A percentile compares a stretch with the other conserved stretches of the same genome.
Conservation (phyloP, 345 rosid genomes). For the Eutrema yunnanense region DNA sequence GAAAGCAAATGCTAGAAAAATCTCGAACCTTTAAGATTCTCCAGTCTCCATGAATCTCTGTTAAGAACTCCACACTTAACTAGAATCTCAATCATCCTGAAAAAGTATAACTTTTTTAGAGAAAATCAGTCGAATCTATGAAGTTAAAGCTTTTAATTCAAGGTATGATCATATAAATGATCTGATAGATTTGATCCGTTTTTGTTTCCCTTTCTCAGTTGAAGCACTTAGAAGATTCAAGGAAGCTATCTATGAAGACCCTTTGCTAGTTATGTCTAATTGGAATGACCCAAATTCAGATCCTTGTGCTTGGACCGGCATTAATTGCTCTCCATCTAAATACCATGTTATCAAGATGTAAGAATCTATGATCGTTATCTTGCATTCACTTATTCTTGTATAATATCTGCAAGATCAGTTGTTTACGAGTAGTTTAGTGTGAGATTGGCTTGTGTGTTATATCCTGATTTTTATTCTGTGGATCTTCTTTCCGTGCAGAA, state of each 20-base stretch:
- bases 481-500: conserved; percentile 45
- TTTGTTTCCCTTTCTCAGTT: conserved; percentile 33
- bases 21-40: conserved; percentile 8
- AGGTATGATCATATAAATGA: neutral
- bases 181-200: neutral
- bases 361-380: conserved; percentile 13
- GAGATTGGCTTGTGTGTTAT: neutral
- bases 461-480: neutral
- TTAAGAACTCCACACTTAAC: neutral
- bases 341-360: conserved; percentile 85
- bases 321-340: conserved; percentile 48
- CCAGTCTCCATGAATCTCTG: neutral
- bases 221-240: conserved; percentile 67
- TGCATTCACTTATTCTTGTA: neutral
- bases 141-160: conserved; percentile 6
- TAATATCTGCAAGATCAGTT: neutral
- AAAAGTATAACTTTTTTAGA: neutral
- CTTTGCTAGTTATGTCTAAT: conserved; percentile 59
- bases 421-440: neutral
- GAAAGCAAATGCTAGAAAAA: conserved; percentile 14
- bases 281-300: conserved; percentile 78
- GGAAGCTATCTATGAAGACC: conserved; percentile 91
- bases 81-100: neutral
- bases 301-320: conserved; percentile 87
- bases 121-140: conserved; percentile 16